phyloP scores from a whole-genome alignment of 139 green algal species.

The Chlorella vulgaris region DNA sequence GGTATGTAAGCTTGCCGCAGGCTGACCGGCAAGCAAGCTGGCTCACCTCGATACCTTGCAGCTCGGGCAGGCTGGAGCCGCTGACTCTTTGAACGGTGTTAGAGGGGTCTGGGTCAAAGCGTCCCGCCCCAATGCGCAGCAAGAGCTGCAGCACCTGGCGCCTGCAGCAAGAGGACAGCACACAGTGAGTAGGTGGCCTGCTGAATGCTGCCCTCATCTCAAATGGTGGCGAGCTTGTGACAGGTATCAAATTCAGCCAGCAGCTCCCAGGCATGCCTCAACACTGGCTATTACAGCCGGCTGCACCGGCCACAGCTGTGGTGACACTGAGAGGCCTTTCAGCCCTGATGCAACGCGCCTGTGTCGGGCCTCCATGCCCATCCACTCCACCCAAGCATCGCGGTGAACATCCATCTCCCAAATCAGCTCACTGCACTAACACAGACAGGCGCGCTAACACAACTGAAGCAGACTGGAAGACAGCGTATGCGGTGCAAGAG shows the following conservation, averaged over 20 bases:
- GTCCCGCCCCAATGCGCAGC: constrained; percentile 7
- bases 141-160: constrained; percentile 13
- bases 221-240: background rate
- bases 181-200: background rate
- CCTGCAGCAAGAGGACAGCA: background rate
- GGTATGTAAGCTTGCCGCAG: no score
- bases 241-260: no score
- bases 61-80: background rate
- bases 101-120: background rate
- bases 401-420: constrained; percentile 18
- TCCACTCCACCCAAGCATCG: constrained; percentile 23
- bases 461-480: background rate
- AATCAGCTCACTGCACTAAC: constrained; percentile 2
- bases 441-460: background rate
- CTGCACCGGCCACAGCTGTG: no score
- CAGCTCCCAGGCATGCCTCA: background rate
- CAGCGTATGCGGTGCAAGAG: no score
- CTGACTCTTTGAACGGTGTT: background rate
- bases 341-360: background rate
- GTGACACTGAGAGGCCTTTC: no score
- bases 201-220: no score
- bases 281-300: background rate
- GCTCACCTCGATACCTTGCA: background rate
- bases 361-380: constrained; percentile 23
- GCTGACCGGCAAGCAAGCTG: background rate